Evolutionary conservation across 2,329 filamentous ascomycete genomes (phyloP).

Genomic region (Fusarium mundagurra): DNA sequence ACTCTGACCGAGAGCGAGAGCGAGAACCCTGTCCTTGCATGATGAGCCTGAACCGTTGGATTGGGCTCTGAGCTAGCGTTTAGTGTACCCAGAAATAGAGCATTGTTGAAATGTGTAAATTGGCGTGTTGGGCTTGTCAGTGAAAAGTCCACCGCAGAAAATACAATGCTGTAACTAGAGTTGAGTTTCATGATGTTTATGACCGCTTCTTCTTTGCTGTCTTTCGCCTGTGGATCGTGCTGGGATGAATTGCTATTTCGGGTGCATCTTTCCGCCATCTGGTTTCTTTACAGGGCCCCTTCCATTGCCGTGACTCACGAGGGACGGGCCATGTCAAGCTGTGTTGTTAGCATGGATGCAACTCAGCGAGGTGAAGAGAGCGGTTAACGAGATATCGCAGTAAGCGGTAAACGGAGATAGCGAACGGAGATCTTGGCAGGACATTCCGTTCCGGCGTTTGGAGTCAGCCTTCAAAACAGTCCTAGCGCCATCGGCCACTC

Average conservation of each 20-base stretch:
- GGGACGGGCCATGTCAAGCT: not conserved
- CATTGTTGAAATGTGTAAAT: not conserved
- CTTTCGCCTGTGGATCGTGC: constrained; percentile 8
- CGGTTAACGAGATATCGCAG: constrained; percentile 8
- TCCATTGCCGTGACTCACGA: constrained; percentile 18
- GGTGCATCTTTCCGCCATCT: constrained; percentile 1
- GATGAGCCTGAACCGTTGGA: constrained; percentile 40
- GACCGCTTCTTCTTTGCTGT: constrained; percentile 12
- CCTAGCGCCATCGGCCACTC: constrained; percentile 36
- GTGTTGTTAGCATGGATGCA: not conserved
- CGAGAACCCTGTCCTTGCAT: constrained; percentile 33
- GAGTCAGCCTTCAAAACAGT: constrained; percentile 10
- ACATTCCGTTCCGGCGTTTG: constrained; percentile 30
- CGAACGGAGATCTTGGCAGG: constrained; percentile 17
- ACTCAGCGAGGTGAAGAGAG: not conserved
- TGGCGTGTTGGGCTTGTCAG: not conserved
- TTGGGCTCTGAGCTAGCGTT: constrained; percentile 31
- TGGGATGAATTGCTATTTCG: constrained; percentile 8
- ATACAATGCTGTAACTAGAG: not conserved
- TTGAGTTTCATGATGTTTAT: not conserved
- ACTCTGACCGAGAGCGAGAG: constrained; percentile 15
- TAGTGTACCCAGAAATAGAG: constrained; percentile 21
- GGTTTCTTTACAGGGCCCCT: not conserved
- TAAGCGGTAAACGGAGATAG: not conserved
- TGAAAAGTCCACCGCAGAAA: not conserved